These are phyloP conservation scores for Lactarius sanguifluus DNA, from an alignment of 768 basidiomycete genomes.

Conservation along the genomic window DNA sequence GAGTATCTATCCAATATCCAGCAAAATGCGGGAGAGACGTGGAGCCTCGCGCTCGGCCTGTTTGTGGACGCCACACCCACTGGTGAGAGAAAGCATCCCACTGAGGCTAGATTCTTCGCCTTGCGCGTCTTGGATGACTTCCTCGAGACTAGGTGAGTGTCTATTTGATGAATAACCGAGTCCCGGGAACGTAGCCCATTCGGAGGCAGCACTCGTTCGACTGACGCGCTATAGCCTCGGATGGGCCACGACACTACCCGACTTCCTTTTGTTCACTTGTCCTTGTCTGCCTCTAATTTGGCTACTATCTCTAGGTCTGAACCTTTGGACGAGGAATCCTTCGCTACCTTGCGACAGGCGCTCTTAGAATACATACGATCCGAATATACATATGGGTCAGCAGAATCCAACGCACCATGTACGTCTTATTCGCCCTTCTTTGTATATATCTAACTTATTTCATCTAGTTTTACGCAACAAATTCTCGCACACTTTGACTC, in stretches of 20 bases:
- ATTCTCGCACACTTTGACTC: constrained; percentile 85
- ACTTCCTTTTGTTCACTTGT: neutral
- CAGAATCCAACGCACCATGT: constrained; percentile 83
- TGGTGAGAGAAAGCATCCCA: constrained; percentile 64
- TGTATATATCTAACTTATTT: constrained; percentile 26
- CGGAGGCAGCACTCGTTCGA: neutral
- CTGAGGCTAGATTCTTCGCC: constrained; percentile 77
- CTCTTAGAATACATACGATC: constrained; percentile 80
- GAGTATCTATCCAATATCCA: constrained; percentile 78
- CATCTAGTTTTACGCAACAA: constrained; percentile 86
- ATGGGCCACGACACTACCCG: neutral
- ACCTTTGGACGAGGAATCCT: constrained; percentile 66
- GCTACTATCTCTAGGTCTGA: constrained; percentile 49
- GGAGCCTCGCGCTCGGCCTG: constrained; percentile 76
- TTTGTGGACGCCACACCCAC: constrained; percentile 63
- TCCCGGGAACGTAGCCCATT: neutral
- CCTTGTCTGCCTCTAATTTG: neutral
- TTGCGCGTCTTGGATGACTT: constrained; percentile 80
- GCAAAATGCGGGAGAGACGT: constrained; percentile 69
- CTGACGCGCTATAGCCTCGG: neutral
- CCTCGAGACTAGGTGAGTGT: constrained; percentile 74
- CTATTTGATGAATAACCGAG: neutral
- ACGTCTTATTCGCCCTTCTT: constrained; percentile 38
- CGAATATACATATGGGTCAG: constrained; percentile 83
- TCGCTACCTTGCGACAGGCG: constrained; percentile 70